Conservation (phyloP, 2,329 filamentous ascomycete genomes). For the Zalaria sp. region DNA sequence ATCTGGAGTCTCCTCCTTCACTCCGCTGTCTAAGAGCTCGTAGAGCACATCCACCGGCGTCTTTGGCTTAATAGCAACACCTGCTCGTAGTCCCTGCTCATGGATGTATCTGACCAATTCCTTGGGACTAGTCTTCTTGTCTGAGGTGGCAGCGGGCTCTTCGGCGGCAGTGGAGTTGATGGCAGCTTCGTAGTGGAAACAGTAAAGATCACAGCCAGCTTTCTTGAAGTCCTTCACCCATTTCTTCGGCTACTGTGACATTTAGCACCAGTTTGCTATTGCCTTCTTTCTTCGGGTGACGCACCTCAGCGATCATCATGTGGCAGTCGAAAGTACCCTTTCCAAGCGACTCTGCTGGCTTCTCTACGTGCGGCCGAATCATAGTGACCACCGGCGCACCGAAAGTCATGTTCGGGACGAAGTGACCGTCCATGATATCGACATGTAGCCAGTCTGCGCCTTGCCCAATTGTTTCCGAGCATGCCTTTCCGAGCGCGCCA, state of each 20-base stretch:
- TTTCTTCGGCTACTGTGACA: conserved; percentile 62
- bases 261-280: neutral
- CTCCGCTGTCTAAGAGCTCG: conserved; percentile 65
- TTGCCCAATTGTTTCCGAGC: conserved; percentile 68
- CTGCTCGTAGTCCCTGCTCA: conserved; percentile 72
- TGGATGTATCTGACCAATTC: conserved; percentile 88
- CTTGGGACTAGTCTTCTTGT: conserved; percentile 63
- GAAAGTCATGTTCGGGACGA: conserved; percentile 97
- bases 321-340: conserved; percentile 97
- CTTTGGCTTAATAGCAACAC: conserved; percentile 88
- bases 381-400: conserved; percentile 90
- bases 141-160: conserved; percentile 54
- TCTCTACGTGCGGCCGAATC: conserved; percentile 74
- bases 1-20: conserved; percentile 70
- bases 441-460: conserved; percentile 91
- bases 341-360: conserved; percentile 53
- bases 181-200: conserved; percentile 98
- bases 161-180: conserved; percentile 71
- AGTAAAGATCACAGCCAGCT: conserved; percentile 95
- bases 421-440: conserved; percentile 98
- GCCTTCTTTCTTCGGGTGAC: conserved; percentile 6
- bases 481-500: conserved; percentile 72
- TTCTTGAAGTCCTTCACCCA: conserved; percentile 94
- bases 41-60: conserved; percentile 85
- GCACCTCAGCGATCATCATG: conserved; percentile 98